Conservation (phyloP, 371 early-diverging fungal genomes). For the Mycotypha africana region DNA sequence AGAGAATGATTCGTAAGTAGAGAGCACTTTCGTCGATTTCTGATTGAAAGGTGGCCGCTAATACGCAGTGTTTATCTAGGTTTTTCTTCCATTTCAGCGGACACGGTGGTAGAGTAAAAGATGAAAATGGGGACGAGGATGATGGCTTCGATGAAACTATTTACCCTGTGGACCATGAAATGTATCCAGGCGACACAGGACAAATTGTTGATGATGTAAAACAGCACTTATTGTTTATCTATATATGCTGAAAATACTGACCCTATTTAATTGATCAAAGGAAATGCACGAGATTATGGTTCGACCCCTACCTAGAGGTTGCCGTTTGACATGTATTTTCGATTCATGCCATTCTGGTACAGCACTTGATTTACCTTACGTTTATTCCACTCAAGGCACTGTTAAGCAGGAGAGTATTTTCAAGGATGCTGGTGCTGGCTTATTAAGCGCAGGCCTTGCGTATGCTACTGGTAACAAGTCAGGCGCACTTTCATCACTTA, state of each 20-base stretch:
- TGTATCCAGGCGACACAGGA: constrained; percentile 42
- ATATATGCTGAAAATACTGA: constrained; percentile 9
- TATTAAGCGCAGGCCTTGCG: constrained; percentile 45
- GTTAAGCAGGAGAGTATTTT: constrained; percentile 47
- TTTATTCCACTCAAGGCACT: constrained; percentile 69
- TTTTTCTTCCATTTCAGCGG: constrained; percentile 90
- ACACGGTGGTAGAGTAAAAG: constrained; percentile 75
- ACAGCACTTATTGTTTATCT: background rate
- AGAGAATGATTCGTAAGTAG: constrained; percentile 78
- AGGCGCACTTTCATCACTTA: constrained; percentile 41
- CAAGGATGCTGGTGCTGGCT: constrained; percentile 40
- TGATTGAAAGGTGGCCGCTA: too few species aligned
- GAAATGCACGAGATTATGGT: constrained; percentile 80
- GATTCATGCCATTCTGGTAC: constrained; percentile 87
- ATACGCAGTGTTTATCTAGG: constrained; percentile 16
- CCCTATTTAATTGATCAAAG: too few species aligned
- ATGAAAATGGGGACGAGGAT: constrained; percentile 79
- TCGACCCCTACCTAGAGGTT: constrained; percentile 75
- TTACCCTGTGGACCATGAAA: constrained; percentile 79
- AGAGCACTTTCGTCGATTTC: background rate
- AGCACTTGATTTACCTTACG: constrained; percentile 82
- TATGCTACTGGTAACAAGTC: constrained; percentile 43
- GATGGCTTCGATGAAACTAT: constrained; percentile 67
- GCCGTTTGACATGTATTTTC: constrained; percentile 80
- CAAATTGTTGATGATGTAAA: constrained; percentile 81